Conservation (phyloP, 176 grass and related monocot genomes). For the Avena atlantica region DNA sequence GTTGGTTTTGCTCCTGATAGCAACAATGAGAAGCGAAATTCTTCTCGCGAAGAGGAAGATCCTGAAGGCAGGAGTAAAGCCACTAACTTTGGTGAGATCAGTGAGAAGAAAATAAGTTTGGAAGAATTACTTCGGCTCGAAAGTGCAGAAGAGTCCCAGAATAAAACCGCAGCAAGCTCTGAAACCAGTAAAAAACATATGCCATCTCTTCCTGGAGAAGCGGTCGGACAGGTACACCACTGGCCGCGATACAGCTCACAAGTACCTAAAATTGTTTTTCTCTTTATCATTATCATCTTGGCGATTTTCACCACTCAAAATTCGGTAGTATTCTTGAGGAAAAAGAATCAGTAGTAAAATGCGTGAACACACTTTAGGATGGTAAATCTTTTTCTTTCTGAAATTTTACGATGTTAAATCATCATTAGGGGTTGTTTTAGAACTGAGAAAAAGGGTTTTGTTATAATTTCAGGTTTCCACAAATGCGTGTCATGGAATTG, state of each 20-base stretch:
- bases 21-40: constrained; percentile 29
- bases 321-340: neutral
- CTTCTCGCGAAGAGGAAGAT: constrained; percentile 16
- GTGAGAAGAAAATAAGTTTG: constrained; percentile 49
- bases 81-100: neutral
- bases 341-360: constrained; percentile 18
- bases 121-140: constrained; percentile 58
- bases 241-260: neutral
- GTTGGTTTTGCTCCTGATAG: constrained; percentile 30
- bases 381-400: neutral
- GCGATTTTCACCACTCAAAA: neutral
- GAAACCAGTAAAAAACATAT: constrained; percentile 43
- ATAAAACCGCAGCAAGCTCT: constrained; percentile 15
- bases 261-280: neutral
- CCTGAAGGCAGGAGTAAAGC: constrained; percentile 17
- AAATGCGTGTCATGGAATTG: constrained; percentile 29
- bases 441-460: constrained; percentile 34
- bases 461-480: constrained; percentile 49
- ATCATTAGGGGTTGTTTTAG: neutral
- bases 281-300: constrained; percentile 1
- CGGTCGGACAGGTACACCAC: constrained; percentile 50
- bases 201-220: constrained; percentile 37
- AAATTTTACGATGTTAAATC: neutral
- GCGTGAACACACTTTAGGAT: constrained; percentile 3
- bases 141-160: constrained; percentile 52